Percentiles rank a stretch among this genome's conserved stretches.
phyloP scores from a whole-genome alignment of 2,329 filamentous ascomycete species.

The Aspergillus sergii region DNA sequence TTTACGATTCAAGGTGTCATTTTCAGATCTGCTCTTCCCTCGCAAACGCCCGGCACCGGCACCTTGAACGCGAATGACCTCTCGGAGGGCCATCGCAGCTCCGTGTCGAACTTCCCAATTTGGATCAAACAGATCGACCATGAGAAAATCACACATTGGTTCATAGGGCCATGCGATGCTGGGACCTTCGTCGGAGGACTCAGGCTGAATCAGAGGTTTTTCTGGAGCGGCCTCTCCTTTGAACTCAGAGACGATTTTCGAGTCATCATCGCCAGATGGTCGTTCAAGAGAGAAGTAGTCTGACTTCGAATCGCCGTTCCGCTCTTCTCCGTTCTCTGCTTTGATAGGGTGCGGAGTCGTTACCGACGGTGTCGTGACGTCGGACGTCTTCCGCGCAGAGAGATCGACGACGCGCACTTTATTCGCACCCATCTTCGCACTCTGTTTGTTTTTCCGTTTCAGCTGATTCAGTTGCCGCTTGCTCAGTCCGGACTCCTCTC shows the following conservation, averaged over 20 bases:
- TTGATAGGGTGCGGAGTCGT: constrained; percentile 61
- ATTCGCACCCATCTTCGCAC: constrained; percentile 83
- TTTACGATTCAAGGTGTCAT: constrained; percentile 74
- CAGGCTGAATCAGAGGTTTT: constrained; percentile 81
- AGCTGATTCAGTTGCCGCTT: constrained; percentile 92
- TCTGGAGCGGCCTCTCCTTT: constrained; percentile 81
- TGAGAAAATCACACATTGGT: constrained; percentile 88
- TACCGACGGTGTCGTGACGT: constrained; percentile 63
- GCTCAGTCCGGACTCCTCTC: constrained; percentile 75
- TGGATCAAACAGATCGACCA: constrained; percentile 88
- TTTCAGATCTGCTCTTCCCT: constrained; percentile 71
- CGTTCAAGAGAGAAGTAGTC: constrained; percentile 94
- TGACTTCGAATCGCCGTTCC: constrained; percentile 63
- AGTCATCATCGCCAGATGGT: constrained; percentile 79
- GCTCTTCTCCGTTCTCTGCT: constrained; percentile 59
- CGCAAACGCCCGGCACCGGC: constrained; percentile 77
- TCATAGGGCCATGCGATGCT: constrained; percentile 84
- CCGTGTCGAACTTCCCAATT: constrained; percentile 96
- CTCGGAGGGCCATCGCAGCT: constrained; percentile 90
- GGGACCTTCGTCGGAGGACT: constrained; percentile 73
- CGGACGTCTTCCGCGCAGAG: constrained; percentile 66
- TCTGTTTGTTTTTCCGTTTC: constrained; percentile 90
- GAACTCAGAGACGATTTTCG: constrained; percentile 92
- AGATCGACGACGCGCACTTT: constrained; percentile 91
- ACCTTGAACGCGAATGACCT: constrained; percentile 90